These are phyloP conservation scores for Pyrenophora tritici-repentis DNA, from an alignment of 2,329 filamentous ascomycete species.

Conservation along the genomic window DNA sequence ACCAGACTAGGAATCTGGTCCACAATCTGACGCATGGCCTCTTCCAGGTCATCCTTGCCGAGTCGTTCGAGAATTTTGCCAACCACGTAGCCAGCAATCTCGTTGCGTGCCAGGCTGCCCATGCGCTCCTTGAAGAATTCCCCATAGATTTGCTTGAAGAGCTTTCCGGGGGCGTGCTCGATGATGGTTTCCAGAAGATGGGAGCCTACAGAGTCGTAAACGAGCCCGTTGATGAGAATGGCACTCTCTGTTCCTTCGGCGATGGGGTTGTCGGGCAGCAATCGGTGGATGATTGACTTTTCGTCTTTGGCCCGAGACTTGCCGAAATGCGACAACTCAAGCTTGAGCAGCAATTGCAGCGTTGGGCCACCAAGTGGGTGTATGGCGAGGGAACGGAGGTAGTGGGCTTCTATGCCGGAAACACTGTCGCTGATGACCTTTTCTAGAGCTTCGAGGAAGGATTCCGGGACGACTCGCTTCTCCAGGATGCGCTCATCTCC, in stretches of 20 bases:
- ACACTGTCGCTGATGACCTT: constrained; percentile 83
- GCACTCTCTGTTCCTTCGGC: constrained; percentile 74
- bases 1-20: constrained; percentile 76
- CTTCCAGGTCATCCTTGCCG: constrained; percentile 81
- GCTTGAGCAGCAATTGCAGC: constrained; percentile 84
- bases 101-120: constrained; percentile 81
- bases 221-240: constrained; percentile 80
- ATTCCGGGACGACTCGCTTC: constrained; percentile 69
- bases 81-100: constrained; percentile 86
- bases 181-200: constrained; percentile 87
- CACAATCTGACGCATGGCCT: constrained; percentile 71
- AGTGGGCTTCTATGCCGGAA: constrained; percentile 74
- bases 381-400: constrained; percentile 80
- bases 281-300: constrained; percentile 71
- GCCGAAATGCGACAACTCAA: constrained; percentile 78
- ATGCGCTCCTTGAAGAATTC: constrained; percentile 81
- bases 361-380: constrained; percentile 92
- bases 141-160: constrained; percentile 86
- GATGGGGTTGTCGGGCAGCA: constrained; percentile 80
- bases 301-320: constrained; percentile 69
- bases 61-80: constrained; percentile 81
- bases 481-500: constrained; percentile 51
- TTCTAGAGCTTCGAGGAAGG: constrained; percentile 75
- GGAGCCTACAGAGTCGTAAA: constrained; percentile 90
- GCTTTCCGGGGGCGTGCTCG: constrained; percentile 77